A percentile compares a stretch with the other conserved stretches of the same genome.
Conservation (phyloP, 2,329 filamentous ascomycete species). For the Cladophialophora bantiana region DNA sequence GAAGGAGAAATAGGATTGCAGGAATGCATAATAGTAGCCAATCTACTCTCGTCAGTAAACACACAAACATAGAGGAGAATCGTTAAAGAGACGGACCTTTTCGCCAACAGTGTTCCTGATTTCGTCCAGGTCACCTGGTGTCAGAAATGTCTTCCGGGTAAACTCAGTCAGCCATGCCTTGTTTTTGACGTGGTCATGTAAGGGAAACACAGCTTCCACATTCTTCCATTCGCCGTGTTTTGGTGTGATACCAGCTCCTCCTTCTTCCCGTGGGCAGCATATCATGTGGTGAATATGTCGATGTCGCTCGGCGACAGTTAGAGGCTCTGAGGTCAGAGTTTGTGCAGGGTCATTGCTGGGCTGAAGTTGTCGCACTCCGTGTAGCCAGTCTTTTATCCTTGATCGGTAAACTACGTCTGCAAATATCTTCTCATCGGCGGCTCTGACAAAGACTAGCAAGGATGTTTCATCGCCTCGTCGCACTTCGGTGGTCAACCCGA, state of each 20-base stretch:
- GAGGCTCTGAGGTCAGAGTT: constrained; percentile 73
- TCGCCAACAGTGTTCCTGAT: constrained; percentile 81
- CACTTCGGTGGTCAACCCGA: constrained; percentile 88
- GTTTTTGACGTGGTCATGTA: constrained; percentile 80
- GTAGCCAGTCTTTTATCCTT: constrained; percentile 91
- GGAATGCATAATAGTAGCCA: constrained; percentile 94
- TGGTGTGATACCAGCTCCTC: constrained; percentile 79
- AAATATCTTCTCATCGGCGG: constrained; percentile 77
- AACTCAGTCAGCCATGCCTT: constrained; percentile 76
- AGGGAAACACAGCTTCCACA: constrained; percentile 76
- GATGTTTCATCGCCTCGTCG: constrained; percentile 77
- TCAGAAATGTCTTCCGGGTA: constrained; percentile 73
- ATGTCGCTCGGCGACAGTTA: constrained; percentile 86
- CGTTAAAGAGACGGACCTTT: constrained; percentile 53
- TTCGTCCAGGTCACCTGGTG: constrained; percentile 70
- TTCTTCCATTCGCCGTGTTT: constrained; percentile 73
- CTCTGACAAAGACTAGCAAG: constrained; percentile 81
- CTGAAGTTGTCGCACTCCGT: constrained; percentile 79
- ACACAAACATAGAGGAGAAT: neutral
- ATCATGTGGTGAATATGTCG: constrained; percentile 88
- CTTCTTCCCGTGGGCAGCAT: constrained; percentile 73
- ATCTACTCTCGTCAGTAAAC: constrained; percentile 57
- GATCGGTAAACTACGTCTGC: constrained; percentile 83
- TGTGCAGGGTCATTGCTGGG: constrained; percentile 75
- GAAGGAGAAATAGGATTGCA: constrained; percentile 88